These are phyloP conservation scores for Hawksworthiomyces lignivorus DNA, from an alignment of 2,329 filamentous ascomycete genomes.

Conservation along the genomic window DNA sequence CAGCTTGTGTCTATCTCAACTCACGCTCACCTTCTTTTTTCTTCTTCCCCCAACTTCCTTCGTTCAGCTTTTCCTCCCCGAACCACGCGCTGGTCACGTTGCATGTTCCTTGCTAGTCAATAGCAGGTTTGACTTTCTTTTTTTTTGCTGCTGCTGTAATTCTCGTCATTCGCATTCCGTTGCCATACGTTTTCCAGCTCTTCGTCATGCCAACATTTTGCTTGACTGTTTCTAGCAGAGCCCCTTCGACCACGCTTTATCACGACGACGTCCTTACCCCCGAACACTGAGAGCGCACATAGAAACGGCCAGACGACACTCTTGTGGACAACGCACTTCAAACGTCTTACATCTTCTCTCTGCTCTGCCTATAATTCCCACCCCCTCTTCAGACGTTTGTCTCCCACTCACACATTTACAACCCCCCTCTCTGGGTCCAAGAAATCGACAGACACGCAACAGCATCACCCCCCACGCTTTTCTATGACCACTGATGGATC, in stretches of 20 bases:
- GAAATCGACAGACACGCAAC: no score
- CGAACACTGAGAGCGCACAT: no score
- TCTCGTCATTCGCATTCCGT: not conserved
- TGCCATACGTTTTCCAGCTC: not conserved
- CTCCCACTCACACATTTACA: no score
- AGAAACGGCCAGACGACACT: no score
- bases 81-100: constrained; percentile 7
- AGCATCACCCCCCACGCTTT: no score
- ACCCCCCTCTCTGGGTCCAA: no score
- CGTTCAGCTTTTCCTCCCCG: constrained; percentile 2
- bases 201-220: not conserved
- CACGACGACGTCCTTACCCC: no score
- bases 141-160: not conserved
- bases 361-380: no score
- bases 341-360: no score
- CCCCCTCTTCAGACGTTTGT: no score
- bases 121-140: not conserved
- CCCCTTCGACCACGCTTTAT: no score
- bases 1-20: not conserved
- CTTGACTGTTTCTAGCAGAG: not conserved
- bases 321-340: no score
- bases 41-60: not conserved
- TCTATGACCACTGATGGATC: constrained; percentile 1
- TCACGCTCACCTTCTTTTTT: not conserved
- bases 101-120: constrained; percentile 10